A percentile compares a stretch with the other conserved stretches of the same genome.
Evolutionary conservation across 495 filamentous ascomycete genomes (phyloP).

Genomic region (Penicillium pancosmium): DNA sequence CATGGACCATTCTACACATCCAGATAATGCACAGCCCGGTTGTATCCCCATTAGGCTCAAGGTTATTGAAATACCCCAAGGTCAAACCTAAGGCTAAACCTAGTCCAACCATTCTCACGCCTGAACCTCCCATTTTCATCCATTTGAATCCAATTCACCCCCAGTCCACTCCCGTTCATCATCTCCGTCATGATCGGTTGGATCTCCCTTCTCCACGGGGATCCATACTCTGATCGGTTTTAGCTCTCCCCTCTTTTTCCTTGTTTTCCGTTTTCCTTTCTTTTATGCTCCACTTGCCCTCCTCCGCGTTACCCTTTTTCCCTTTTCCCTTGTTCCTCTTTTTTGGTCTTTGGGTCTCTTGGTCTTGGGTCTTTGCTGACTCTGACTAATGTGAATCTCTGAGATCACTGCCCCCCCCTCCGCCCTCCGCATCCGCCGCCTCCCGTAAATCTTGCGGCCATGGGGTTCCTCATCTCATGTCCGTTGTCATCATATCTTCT

Average conservation of each 20-base stretch:
- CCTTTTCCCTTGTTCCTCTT: slow-evolving; percentile 9
- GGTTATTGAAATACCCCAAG: too few relatives aligned
- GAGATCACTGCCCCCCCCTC: not conserved
- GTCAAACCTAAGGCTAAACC: not conserved
- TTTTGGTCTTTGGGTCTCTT: not conserved
- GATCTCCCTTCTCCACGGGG: slow-evolving; percentile 27
- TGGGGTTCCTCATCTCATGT: slow-evolving; percentile 21
- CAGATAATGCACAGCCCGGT: too few relatives aligned
- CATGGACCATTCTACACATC: too few relatives aligned
- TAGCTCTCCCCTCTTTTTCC: slow-evolving; percentile 33
- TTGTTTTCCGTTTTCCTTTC: slow-evolving; percentile 23
- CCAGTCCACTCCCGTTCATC: too few relatives aligned
- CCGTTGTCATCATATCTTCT: slow-evolving; percentile 2
- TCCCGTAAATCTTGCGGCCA: slow-evolving; percentile 36
- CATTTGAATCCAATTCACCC: too few relatives aligned
- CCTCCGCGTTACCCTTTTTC: slow-evolving; percentile 3
- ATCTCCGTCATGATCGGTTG: slow-evolving; percentile 19
- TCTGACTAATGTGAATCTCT: slow-evolving; percentile 34
- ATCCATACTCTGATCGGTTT: slow-evolving; percentile 30
- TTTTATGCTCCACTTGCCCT: slow-evolving; percentile 24
- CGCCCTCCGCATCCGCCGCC: slow-evolving; percentile 31
- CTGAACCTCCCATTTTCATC: slow-evolving; percentile 8
- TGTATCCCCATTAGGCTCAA: too few relatives aligned
- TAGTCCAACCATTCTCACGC: not conserved
- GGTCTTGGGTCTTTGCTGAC: not conserved